phyloP scores from a whole-genome alignment of 768 basidiomycete species.

The Leccinum longicurvipes region DNA sequence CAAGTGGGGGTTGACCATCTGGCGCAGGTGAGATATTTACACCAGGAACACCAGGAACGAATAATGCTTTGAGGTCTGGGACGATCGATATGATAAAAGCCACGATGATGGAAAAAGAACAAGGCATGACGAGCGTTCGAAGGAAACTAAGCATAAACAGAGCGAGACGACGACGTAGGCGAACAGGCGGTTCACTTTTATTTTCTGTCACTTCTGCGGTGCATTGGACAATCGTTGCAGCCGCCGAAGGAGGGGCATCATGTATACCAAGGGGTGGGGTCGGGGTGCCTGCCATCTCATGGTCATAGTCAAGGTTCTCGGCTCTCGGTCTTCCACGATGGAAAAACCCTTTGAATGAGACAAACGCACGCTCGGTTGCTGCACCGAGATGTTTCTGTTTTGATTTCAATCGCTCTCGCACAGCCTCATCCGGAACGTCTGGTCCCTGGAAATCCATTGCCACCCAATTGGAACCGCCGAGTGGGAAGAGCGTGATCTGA shows the following conservation, averaged over 20 bases:
- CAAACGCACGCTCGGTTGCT: slow-evolving; percentile 9
- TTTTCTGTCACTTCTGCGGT: background rate
- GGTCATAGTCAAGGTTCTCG: background rate
- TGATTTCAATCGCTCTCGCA: slow-evolving; percentile 42
- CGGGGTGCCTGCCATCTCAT: slow-evolving; percentile 8
- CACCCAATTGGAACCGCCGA: slow-evolving; percentile 54
- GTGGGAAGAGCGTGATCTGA: slow-evolving; percentile 63
- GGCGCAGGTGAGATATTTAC: slow-evolving; percentile 50
- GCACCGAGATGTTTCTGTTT: slow-evolving; percentile 31
- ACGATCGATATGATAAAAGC: slow-evolving; percentile 56
- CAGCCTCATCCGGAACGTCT: slow-evolving; percentile 56
- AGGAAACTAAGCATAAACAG: slow-evolving; percentile 22
- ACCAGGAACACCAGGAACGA: slow-evolving; percentile 43
- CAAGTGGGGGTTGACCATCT: slow-evolving; percentile 65
- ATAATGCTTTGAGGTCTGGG: slow-evolving; percentile 57
- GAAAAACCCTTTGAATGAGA: slow-evolving; percentile 1
- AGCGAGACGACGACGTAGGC: slow-evolving; percentile 7
- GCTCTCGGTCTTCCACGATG: background rate
- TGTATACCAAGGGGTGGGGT: background rate
- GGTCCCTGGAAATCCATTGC: slow-evolving; percentile 64
- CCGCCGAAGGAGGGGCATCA: background rate
- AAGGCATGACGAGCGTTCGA: slow-evolving; percentile 42
- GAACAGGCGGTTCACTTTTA: background rate
- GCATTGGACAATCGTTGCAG: slow-evolving; percentile 6
- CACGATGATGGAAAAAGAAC: slow-evolving; percentile 51